These are phyloP conservation scores for Cornus suecica DNA, from an alignment of 148 eudicot genomes.

Conservation along the genomic window DNA sequence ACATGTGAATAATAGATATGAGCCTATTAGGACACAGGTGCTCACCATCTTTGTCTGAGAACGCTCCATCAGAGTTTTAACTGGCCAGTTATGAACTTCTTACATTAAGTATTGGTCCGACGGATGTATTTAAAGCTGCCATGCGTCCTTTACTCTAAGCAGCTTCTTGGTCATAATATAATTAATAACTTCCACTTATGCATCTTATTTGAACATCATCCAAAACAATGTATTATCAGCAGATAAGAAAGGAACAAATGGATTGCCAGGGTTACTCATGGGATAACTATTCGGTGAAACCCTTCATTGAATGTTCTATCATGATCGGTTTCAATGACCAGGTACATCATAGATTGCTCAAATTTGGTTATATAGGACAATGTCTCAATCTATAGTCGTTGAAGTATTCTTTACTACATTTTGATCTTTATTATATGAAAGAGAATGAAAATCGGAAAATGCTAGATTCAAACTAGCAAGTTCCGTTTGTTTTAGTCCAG, in stretches of 20 bases:
- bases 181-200: background rate
- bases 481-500: background rate
- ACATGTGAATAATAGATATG: too few relatives aligned
- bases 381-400: too few relatives aligned
- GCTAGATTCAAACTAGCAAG: background rate
- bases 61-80: too few relatives aligned
- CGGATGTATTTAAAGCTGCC: background rate
- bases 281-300: background rate
- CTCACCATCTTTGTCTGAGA: too few relatives aligned
- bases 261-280: background rate
- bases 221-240: background rate
- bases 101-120: too few relatives aligned
- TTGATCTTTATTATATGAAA: background rate
- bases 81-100: too few relatives aligned
- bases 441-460: background rate
- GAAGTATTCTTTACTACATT: background rate
- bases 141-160: background rate
- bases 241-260: background rate
- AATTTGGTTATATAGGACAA: background rate
- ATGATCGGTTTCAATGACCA: background rate
- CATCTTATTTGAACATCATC: background rate
- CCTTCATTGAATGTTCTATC: background rate
- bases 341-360: background rate
- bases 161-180: background rate
- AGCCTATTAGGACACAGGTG: too few relatives aligned